These are phyloP conservation scores for Lactifluus subvellereus DNA, from an alignment of 768 basidiomycete species.

Conservation along the genomic window DNA sequence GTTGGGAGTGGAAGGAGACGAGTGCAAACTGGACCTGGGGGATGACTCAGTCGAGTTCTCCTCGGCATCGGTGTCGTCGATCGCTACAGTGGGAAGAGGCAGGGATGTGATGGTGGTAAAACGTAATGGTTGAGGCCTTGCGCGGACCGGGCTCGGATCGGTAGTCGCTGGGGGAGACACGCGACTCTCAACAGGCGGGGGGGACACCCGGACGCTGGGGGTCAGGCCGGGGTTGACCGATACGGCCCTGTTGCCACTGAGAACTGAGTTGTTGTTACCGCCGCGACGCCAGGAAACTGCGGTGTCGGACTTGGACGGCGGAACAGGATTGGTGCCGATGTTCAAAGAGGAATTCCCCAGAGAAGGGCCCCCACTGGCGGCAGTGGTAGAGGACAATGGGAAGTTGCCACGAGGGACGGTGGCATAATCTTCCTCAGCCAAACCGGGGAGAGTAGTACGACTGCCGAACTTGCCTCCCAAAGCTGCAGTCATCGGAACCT, in stretches of 20 bases:
- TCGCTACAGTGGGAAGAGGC: constrained; percentile 23
- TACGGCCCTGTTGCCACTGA: constrained; percentile 56
- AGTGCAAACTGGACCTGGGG: constrained; percentile 46
- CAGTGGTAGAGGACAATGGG: constrained; percentile 47
- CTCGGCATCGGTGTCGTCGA: constrained; percentile 26
- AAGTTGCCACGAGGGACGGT: constrained; percentile 22
- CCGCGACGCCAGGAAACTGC: constrained; percentile 79
- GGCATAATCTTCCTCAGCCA: constrained; percentile 37
- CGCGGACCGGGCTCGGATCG: constrained; percentile 42
- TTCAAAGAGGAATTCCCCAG: constrained; percentile 50
- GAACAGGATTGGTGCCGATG: constrained; percentile 30
- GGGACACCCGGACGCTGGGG: constrained; percentile 66
- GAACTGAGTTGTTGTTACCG: constrained; percentile 60
- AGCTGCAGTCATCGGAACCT: constrained; percentile 75
- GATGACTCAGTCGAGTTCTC: constrained; percentile 38
- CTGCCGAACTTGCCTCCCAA: constrained; percentile 72
- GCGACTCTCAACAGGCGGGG: constrained; percentile 55
- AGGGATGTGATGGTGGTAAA: constrained; percentile 42
- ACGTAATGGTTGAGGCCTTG: constrained; percentile 52
- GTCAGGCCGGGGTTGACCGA: constrained; percentile 39
- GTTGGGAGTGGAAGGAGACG: constrained; percentile 71
- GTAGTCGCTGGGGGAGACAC: constrained; percentile 43
- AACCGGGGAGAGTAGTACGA: constrained; percentile 43
- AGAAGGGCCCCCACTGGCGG: constrained; percentile 68
- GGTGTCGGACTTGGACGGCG: constrained; percentile 76